A percentile compares a stretch with the other conserved stretches of the same genome.
phyloP scores from a whole-genome alignment of 768 basidiomycete genomes.

The Hericium coralloides region DNA sequence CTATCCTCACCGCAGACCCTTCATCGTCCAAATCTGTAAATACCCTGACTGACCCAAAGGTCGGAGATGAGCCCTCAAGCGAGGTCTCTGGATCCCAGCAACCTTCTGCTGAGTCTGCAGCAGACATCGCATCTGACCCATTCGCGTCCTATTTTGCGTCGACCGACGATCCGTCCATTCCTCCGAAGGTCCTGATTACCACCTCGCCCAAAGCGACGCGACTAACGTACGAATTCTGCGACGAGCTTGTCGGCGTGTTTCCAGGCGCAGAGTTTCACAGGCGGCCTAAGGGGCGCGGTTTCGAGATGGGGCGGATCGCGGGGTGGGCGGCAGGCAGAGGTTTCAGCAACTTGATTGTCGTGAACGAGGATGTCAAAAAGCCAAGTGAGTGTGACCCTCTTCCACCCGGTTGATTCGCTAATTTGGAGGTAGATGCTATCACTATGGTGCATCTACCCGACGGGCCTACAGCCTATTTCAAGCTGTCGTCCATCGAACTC shows the following conservation, averaged over 20 bases:
- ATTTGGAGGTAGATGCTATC: slow-evolving; percentile 62
- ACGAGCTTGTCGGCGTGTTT: slow-evolving; percentile 82
- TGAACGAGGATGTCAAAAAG: slow-evolving; percentile 93
- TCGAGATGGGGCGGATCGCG: slow-evolving; percentile 84
- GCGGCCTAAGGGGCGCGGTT: slow-evolving; percentile 82
- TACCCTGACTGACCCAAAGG: slow-evolving; percentile 6
- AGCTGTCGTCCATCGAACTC: slow-evolving; percentile 79
- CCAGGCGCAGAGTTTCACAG: slow-evolving; percentile 88
- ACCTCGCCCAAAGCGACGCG: slow-evolving; percentile 87
- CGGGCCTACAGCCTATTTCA: slow-evolving; percentile 95
- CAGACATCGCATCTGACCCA: slow-evolving; percentile 64
- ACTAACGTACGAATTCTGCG: slow-evolving; percentile 85
- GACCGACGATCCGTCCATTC: slow-evolving; percentile 55
- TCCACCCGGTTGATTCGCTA: no score
- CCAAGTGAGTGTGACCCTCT: slow-evolving; percentile 58
- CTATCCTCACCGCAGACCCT: slow-evolving; percentile 49
- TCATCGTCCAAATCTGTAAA: slow-evolving; percentile 8
- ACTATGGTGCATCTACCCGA: slow-evolving; percentile 85
- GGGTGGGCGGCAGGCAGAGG: slow-evolving; percentile 88
- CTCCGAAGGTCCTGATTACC: slow-evolving; percentile 85
- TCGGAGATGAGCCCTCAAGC: slow-evolving; percentile 8
- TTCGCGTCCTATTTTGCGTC: slow-evolving; percentile 73
- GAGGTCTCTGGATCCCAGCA: slow-evolving; percentile 22
- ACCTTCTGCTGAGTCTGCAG: slow-evolving; percentile 47
- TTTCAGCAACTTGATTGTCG: slow-evolving; percentile 83